phyloP scores from a whole-genome alignment of 2,329 filamentous ascomycete species.

The Cercospora sp. region DNA sequence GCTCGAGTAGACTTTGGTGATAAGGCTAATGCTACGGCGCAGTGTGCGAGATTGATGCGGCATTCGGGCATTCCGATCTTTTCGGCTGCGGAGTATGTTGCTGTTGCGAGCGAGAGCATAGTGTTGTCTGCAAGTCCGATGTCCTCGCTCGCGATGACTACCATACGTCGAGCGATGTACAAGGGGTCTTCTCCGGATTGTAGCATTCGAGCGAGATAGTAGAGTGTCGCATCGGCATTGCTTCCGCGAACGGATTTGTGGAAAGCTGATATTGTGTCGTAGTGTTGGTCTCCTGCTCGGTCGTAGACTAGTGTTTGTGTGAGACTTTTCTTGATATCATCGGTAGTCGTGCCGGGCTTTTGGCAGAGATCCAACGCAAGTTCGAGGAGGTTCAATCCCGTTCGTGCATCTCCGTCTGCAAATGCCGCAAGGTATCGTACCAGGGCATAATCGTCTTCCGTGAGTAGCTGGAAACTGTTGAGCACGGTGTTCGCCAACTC shows the following conservation, averaged over 20 bases:
- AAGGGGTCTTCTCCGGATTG: conserved; percentile 91
- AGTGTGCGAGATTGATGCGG: conserved; percentile 86
- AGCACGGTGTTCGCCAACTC: neutral
- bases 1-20: conserved; percentile 84
- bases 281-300: conserved; percentile 91
- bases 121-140: conserved; percentile 85
- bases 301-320: conserved; percentile 96
- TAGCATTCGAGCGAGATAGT: conserved; percentile 94
- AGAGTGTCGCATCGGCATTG: conserved; percentile 82
- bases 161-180: conserved; percentile 87
- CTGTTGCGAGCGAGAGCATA: conserved; percentile 79
- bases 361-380: conserved; percentile 76
- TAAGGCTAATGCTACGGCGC: conserved; percentile 74
- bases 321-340: conserved; percentile 75
- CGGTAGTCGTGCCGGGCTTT: conserved; percentile 64
- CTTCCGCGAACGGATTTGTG: conserved; percentile 92
- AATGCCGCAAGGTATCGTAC: conserved; percentile 81
- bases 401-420: conserved; percentile 88
- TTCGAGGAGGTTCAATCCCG: conserved; percentile 87
- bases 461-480: conserved; percentile 50
- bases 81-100: conserved; percentile 82
- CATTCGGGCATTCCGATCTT: conserved; percentile 96
- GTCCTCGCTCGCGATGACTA: conserved; percentile 93
- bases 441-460: conserved; percentile 67
- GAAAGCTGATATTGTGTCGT: conserved; percentile 95